Conservation (phyloP, 257 asterid species). For the Solanum microdontum region DNA sequence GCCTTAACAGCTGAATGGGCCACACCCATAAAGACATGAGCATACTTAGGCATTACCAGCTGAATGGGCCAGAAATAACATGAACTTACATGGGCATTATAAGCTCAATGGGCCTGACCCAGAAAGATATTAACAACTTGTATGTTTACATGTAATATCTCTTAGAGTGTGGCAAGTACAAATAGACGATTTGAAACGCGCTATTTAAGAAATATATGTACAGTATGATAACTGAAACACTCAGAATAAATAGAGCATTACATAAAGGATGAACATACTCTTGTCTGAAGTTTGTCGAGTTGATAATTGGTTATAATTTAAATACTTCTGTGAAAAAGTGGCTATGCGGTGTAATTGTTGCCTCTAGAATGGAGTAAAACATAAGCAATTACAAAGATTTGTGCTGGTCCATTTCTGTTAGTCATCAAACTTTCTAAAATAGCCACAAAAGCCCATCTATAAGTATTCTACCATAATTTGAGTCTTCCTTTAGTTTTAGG, state of each 20-base stretch:
- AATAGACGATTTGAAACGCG: background rate
- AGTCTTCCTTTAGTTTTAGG: background rate
- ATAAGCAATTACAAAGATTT: background rate
- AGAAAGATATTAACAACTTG: background rate
- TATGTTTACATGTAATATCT: background rate
- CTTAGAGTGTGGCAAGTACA: background rate
- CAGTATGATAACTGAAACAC: fast-evolving
- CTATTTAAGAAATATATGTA: background rate
- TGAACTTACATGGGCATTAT: background rate
- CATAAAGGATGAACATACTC: background rate
- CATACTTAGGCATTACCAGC: background rate
- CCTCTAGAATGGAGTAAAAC: background rate
- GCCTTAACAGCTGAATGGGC: background rate
- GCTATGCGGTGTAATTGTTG: background rate
- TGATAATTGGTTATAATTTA: background rate
- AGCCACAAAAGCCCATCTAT: background rate
- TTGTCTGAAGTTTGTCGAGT: background rate
- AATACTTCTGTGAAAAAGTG: background rate
- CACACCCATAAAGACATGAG: background rate
- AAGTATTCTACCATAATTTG: background rate
- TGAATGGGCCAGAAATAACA: background rate
- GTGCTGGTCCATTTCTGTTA: background rate
- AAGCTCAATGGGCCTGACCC: background rate
- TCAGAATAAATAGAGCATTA: background rate
- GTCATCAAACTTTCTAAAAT: background rate